phyloP scores from a whole-genome alignment of 1,139 yeast species.

The Pichia sp. region DNA sequence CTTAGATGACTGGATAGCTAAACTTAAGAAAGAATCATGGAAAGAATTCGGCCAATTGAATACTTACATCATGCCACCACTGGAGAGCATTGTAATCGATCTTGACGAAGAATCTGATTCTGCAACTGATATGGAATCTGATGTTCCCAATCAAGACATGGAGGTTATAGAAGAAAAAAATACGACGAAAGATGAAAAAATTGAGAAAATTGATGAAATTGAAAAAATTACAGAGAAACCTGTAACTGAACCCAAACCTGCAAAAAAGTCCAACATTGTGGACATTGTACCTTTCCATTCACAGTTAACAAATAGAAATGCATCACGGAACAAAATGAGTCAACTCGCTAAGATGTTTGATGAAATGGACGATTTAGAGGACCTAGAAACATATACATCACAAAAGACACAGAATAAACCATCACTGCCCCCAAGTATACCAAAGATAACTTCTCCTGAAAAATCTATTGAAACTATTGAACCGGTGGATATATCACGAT shows the following conservation, averaged over 20 bases:
- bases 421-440: too few species aligned
- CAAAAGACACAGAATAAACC: conserved; percentile 2
- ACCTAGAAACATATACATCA: conserved; percentile 10
- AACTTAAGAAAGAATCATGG: conserved; percentile 8
- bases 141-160: background rate
- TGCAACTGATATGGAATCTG: background rate
- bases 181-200: background rate
- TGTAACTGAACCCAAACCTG: too few species aligned
- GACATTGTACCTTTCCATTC: conserved; percentile 9
- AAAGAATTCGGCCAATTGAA: conserved; percentile 11
- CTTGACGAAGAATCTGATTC: conserved; percentile 2
- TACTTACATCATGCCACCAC: conserved; percentile 8
- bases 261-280: too few species aligned
- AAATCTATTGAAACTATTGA: too few species aligned
- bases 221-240: background rate
- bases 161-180: background rate
- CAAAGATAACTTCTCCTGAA: background rate
- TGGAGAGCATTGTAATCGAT: background rate
- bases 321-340: conserved; percentile 9
- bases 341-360: conserved; percentile 15
- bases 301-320: conserved; percentile 7
- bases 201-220: too few species aligned
- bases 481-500: conserved; percentile 1
- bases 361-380: conserved; percentile 16
- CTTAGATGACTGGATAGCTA: conserved; percentile 7